phyloP scores from a whole-genome alignment of 176 grass and related monocot genomes.

The Metroxylon sagu region DNA sequence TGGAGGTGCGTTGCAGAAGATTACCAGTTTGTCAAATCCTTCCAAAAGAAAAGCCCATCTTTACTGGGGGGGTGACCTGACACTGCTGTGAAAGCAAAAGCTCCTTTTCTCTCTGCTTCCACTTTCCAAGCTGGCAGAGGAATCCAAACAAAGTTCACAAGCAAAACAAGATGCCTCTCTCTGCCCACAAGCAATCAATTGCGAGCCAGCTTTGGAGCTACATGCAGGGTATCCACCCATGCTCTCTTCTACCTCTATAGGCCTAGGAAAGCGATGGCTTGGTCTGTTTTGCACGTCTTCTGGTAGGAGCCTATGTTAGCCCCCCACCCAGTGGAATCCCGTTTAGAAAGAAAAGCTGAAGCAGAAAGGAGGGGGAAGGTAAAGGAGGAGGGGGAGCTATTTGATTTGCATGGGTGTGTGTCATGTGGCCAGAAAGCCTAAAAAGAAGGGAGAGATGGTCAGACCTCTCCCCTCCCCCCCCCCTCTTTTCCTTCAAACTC shows the following conservation, averaged over 20 bases:
- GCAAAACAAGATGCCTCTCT: not conserved
- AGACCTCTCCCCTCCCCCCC: not conserved
- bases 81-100: too few species aligned
- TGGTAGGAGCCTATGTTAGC: not conserved
- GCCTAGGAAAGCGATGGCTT: not conserved
- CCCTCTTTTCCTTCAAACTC: too few species aligned
- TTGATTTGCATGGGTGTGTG: not conserved
- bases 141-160: conserved; percentile 1
- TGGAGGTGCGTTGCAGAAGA: too few species aligned
- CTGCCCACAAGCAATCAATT: not conserved
- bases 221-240: not conserved
- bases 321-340: not conserved
- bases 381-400: not conserved
- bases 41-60: too few species aligned
- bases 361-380: not conserved
- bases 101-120: not conserved
- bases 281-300: not conserved
- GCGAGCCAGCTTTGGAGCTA: not conserved
- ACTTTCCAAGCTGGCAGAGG: conserved; percentile 1
- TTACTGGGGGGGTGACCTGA: too few species aligned
- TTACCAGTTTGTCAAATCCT: too few species aligned
- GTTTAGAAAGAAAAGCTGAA: not conserved
- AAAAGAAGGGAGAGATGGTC: not conserved
- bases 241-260: not conserved
- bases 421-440: not conserved